A percentile compares a stretch with the other conserved stretches of the same genome.
phyloP scores from a whole-genome alignment of 2,329 filamentous ascomycete species.

The Ophiognomonia clavigignenti-juglandacearum region DNA sequence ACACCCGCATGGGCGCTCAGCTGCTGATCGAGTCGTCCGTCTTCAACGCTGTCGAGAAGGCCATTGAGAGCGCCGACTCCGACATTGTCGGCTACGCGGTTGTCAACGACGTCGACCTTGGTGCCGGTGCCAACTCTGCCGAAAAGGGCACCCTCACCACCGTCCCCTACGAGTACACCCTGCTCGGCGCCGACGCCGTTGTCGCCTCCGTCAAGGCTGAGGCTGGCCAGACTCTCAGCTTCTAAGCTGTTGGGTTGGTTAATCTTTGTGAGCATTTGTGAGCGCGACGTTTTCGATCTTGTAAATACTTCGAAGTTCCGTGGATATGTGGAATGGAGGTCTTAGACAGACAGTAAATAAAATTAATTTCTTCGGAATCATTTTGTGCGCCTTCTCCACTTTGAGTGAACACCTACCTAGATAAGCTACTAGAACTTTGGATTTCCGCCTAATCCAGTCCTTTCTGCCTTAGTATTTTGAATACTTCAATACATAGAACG shows the following conservation, averaged over 20 bases:
- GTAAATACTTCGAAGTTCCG: conserved; percentile 13
- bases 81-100: conserved; percentile 35
- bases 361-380: too few relatives aligned
- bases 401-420: too few relatives aligned
- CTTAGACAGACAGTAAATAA: too few relatives aligned
- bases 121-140: conserved; percentile 42
- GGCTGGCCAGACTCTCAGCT: conserved; percentile 33
- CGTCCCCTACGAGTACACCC: conserved; percentile 49
- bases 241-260: conserved; percentile 20
- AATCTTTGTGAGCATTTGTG: background rate
- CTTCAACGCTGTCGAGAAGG: conserved; percentile 34
- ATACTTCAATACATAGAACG: too few relatives aligned
- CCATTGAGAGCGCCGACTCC: conserved; percentile 36
- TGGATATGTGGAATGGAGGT: too few relatives aligned
- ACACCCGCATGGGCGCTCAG: conserved; percentile 52
- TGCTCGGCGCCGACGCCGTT: conserved; percentile 44
- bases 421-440: too few relatives aligned
- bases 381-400: too few relatives aligned
- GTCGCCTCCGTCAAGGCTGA: conserved; percentile 35
- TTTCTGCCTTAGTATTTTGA: too few relatives aligned
- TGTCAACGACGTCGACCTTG: conserved; percentile 36
- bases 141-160: conserved; percentile 43
- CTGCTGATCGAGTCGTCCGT: conserved; percentile 53
- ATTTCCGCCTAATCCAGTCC: too few relatives aligned
- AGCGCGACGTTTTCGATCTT: conserved; percentile 2